Percentiles rank a stretch among this genome's conserved stretches.
phyloP scores from a whole-genome alignment of 345 rosid species.

The Aquilaria yunnanensis region DNA sequence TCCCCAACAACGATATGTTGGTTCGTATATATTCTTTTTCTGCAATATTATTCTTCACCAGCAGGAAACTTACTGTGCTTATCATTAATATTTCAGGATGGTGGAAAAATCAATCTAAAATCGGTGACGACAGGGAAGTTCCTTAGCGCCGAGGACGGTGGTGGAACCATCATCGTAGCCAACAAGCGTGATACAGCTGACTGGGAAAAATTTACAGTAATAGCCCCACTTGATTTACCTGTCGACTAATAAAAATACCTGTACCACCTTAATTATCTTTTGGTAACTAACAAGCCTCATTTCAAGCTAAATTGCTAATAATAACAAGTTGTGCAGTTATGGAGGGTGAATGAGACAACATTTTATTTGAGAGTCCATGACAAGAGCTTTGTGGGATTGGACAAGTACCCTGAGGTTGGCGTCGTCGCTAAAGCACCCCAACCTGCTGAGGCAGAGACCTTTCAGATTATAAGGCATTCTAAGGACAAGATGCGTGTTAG shows the following conservation, averaged over 20 bases:
- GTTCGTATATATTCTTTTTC: conserved; percentile 9
- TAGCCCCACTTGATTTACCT: no score
- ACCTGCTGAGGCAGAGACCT: conserved; percentile 23
- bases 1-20: conserved; percentile 49
- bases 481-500: conserved; percentile 26
- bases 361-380: conserved; percentile 44
- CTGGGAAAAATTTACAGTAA: no score
- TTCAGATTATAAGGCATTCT: conserved; percentile 37
- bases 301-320: no score
- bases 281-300: no score
- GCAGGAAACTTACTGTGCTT: no score
- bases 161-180: conserved; percentile 41
- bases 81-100: conserved; percentile 26
- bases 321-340: conserved; percentile 19
- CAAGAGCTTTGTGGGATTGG: conserved; percentile 40
- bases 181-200: conserved; percentile 29
- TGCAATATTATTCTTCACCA: neutral
- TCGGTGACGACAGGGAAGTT: conserved; percentile 40
- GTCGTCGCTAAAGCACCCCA: conserved; percentile 29
- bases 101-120: conserved; percentile 37
- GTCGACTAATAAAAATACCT: no score
- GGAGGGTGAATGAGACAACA: conserved; percentile 37
- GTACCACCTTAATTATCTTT: neutral
- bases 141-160: conserved; percentile 43
- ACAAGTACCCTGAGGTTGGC: conserved; percentile 18